Evolutionary conservation across 192 early-diverging fungal genomes (phyloP), one percentile per base, ranked within the genome.

Genomic region (Podila minutissima): DNA sequence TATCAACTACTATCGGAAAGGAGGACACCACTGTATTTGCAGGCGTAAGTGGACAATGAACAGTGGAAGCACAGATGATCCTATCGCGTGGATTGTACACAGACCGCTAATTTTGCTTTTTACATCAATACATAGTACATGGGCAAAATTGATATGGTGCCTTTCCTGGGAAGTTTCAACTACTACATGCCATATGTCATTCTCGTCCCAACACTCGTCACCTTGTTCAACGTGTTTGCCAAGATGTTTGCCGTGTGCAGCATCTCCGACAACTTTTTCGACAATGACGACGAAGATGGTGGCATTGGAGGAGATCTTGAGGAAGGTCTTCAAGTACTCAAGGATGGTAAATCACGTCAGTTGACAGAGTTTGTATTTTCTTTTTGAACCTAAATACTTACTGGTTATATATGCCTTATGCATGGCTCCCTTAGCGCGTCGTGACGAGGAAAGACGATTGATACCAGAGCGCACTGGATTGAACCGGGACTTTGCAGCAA

Each of bases 171-270:
- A 48, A 86, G 89, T 11, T 97, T 96, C 61, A 95, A 95, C 75
- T 92, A 91, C 60, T 97, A 92, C 83, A 91, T 97, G 41, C 96
- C 97, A 1, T 86, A 93, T n/a, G 70, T 96, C 26, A 94, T 99
- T 33, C 85, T 97, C 67, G 82, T 97, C 9, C 91, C 95, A 1
- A 91, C 92, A 0, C 61, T 91, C 0, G 77, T 95, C 57, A 93
- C 93, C 4, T 86, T 95, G 31, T 88, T 96, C 69, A 94, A 97
- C 66, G 75, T 97, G 1, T 95, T 97, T 67, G 91, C 91, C 26
- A 91, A 93, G n/a, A 86, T 96, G 20, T 83, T 94, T 78, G 87
- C 90, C 35, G 68, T 94, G 29, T 95, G 82, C 70, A 86, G 83
- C 8, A 84, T 88, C n/a, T 81, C 77, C 4, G 69, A 83, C 26